Conservation (phyloP, 805 yeast genomes). For the Candida ulmi region DNA sequence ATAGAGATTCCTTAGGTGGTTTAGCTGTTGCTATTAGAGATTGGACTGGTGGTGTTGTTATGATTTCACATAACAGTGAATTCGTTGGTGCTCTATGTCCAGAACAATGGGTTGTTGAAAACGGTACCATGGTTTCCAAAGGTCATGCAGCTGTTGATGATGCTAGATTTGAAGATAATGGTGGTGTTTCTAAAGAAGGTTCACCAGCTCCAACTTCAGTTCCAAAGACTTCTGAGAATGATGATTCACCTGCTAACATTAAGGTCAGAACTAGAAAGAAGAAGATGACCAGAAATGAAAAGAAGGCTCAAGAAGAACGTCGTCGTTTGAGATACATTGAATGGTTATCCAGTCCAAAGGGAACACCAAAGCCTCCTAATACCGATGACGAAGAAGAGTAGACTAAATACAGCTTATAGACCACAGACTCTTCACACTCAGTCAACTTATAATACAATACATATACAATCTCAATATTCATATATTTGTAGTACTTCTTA, state of each 20-base stretch:
- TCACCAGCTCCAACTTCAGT: constrained; percentile 34
- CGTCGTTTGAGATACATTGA: constrained; percentile 90
- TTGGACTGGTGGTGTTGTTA: constrained; percentile 97
- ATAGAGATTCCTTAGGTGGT: constrained; percentile 72
- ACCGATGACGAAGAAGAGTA: constrained; percentile 83
- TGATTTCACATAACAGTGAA: constrained; percentile 97
- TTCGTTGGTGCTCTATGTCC: constrained; percentile 97
- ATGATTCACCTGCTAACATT: constrained; percentile 93
- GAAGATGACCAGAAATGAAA: constrained; percentile 96
- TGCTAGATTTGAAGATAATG: constrained; percentile 79
- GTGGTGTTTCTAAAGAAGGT: constrained; percentile 42
- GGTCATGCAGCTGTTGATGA: constrained; percentile 73
- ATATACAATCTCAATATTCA: too few species aligned
- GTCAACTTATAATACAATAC: too few species aligned
- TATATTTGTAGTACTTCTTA: too few species aligned
- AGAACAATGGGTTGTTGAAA: constrained; percentile 96
- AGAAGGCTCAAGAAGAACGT: constrained; percentile 86
- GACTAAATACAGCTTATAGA: too few species aligned
- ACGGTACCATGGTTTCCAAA: constrained; percentile 82
- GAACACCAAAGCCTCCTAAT: constrained; percentile 92
- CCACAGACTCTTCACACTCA: too few species aligned
- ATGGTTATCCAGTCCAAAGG: constrained; percentile 96
- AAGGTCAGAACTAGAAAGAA: constrained; percentile 90
- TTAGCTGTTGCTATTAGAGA: constrained; percentile 96
- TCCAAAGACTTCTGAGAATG: constrained; percentile 50